A percentile compares a stretch with the other conserved stretches of the same genome.
Conservation (phyloP, 1,139 yeast genomes). For the Scheffersomyces illinoinensis region DNA sequence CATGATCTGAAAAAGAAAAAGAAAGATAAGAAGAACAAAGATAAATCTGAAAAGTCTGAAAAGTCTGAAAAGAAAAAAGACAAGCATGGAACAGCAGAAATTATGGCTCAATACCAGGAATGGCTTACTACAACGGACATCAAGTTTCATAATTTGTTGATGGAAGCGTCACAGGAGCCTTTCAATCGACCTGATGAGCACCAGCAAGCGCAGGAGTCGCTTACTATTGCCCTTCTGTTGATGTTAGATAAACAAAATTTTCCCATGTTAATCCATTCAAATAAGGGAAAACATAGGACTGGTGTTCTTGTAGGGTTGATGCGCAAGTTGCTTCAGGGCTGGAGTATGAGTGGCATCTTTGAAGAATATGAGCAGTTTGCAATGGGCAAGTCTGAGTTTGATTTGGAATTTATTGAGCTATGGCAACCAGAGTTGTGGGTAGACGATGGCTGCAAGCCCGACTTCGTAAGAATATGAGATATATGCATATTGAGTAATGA, state of each 20-base stretch:
- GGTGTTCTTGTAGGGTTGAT: slow-evolving; percentile 89
- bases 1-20: slow-evolving; percentile 25
- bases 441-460: slow-evolving; percentile 34
- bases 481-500: background rate
- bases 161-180: slow-evolving; percentile 77
- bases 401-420: slow-evolving; percentile 62
- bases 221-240: slow-evolving; percentile 62
- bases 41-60: slow-evolving; percentile 47
- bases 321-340: slow-evolving; percentile 82
- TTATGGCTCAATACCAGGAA: slow-evolving; percentile 51
- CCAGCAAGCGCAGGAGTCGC: slow-evolving; percentile 43
- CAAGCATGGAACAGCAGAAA: slow-evolving; percentile 40
- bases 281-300: slow-evolving; percentile 93
- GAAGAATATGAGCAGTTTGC: slow-evolving; percentile 94
- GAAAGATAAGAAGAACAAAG: slow-evolving; percentile 14
- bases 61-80: slow-evolving; percentile 24
- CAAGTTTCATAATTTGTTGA: slow-evolving; percentile 57
- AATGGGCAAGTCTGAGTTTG: slow-evolving; percentile 90
- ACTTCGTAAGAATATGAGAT: slow-evolving; percentile 30
- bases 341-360: slow-evolving; percentile 91
- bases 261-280: slow-evolving; percentile 87
- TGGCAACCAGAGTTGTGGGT: slow-evolving; percentile 50
- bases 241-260: slow-evolving; percentile 71
- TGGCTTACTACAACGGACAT: slow-evolving; percentile 65
- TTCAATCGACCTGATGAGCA: slow-evolving; percentile 54